Evolutionary conservation across 495 filamentous ascomycete species (phyloP), one percentile per base, ranked within the genome.

Genomic region (Letharia columbiana): DNA sequence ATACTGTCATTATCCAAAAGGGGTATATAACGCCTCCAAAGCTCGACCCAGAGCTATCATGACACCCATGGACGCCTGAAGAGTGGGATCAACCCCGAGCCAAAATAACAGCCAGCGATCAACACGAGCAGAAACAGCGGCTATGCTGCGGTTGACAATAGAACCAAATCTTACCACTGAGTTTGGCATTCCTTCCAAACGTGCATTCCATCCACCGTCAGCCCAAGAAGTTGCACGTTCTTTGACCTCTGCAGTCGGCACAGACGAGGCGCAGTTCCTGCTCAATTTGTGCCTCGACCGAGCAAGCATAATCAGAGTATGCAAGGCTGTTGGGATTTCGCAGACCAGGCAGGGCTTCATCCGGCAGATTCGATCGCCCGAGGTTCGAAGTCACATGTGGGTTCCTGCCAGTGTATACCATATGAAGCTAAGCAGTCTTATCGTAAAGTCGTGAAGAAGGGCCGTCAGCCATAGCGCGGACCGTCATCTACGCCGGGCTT

Each of bases 401-500:
- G n/a, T 52, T 3, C 23, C 20, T 23, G 7, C 17, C n/a, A 7
- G 23, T 9, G 23, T 5, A 52, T 35, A 31, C 52, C 31, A 56
- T 33, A 35, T 12, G 10, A 3, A 5, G 28, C 28, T 18, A 56
- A 28, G 52, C 18, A 13, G 17, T 33, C 2, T 28, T 10, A 1
- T 52, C n/a, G 17, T 31, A 18, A 56, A 56, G 23, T 56, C 28
- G 52, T 35, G 35, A 28, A 56, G 23, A 54, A 31, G 23, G 5
- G 11, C 49, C 10, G 44, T 45, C 15, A 45, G 37, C 57, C 49
- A 44, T 66, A 66, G 15, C 64, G 58, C 39, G 56, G 57, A 39
- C 56, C 57, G 39, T 60, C 57, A 31, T 61, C 64, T 2, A 44
- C 39, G 35, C 67, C 63, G 28, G 70, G 65, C 6, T 44, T 68